Evolutionary conservation across 208 protist genomes (phyloP).

Genomic region (Leishmania braziliensis): DNA sequence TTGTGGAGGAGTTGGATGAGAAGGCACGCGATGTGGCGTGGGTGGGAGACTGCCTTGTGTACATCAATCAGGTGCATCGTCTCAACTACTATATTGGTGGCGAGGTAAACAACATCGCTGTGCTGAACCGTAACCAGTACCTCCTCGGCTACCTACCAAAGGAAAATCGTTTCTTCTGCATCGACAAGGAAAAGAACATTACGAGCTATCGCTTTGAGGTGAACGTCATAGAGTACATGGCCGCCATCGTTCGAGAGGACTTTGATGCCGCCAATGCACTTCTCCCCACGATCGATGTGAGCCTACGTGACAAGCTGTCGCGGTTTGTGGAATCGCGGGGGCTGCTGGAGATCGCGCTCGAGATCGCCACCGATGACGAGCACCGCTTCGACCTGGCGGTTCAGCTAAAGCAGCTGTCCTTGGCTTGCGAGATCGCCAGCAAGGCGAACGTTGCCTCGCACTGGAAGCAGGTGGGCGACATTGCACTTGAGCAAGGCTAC

Average conservation of each 20-base stretch:
- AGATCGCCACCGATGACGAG: slow-evolving; percentile 95
- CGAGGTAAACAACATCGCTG: slow-evolving; percentile 92
- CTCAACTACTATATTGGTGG: slow-evolving; percentile 98
- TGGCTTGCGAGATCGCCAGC: slow-evolving; percentile 83
- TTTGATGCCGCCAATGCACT: slow-evolving; percentile 86
- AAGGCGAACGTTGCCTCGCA: slow-evolving; percentile 65
- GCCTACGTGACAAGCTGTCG: slow-evolving; percentile 89
- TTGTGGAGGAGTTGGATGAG: slow-evolving; percentile 94
- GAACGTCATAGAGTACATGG: slow-evolving; percentile 97
- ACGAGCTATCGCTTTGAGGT: slow-evolving; percentile 93
- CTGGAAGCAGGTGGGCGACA: slow-evolving; percentile 96
- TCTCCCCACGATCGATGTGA: slow-evolving; percentile 83
- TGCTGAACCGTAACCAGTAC: slow-evolving; percentile 91
- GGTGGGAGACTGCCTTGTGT: slow-evolving; percentile 98
- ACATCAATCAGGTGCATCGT: slow-evolving; percentile 92
- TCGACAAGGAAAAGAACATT: slow-evolving; percentile 94
- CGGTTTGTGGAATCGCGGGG: slow-evolving; percentile 95
- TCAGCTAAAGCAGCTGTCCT: slow-evolving; percentile 78
- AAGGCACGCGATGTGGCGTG: slow-evolving; percentile 92
- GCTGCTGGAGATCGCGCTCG: slow-evolving; percentile 91
- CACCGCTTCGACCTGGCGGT: slow-evolving; percentile 96
- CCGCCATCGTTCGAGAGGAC: slow-evolving; percentile 95
- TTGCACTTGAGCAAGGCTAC: slow-evolving; percentile 80
- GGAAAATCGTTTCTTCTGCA: slow-evolving; percentile 96
- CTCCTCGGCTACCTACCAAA: slow-evolving; percentile 96